Evolutionary conservation across 2,329 filamentous ascomycete genomes (phyloP), one percentile per base, ranked within the genome.

Genomic region (Fusarium nodosum): DNA sequence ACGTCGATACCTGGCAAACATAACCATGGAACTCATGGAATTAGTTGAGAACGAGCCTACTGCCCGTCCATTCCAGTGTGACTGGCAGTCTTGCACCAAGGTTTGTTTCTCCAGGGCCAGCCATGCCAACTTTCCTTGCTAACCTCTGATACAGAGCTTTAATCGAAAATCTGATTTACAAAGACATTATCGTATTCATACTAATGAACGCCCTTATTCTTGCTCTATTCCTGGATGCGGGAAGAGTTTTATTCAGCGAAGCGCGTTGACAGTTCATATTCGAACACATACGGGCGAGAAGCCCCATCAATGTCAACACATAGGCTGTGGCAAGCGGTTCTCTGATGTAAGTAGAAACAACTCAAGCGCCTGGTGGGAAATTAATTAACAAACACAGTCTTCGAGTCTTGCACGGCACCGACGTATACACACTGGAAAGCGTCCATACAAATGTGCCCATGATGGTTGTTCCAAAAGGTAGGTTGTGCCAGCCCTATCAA

Each of bases 211-310:
- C 22, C 90, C 90, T 12, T 91, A 91, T 76, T 83, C 84, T 31
- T 92, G 89, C 79, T 82, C 81, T 57, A 86, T 83, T 11, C 83
- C 83, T 11, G 87, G 85, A 8, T 92, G 90, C 74, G 87, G 87
- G 45, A 91, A 92, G 80, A 89, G 87, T 77, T 92, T 92, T 77
- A 91, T 91, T 68, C 90, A 92, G 74, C 83, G 89, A 64, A 91
- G 89, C 77, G 90, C 90, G 39, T 79, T 92, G 70, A 91, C 89
- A 4, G 90, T 92, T 41, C 90, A 92, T 76, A 90, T 89, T 59
- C 86, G 90, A 68, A 91, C 89, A 15, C 90, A 91, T 68, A 91
- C 89, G 1, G 89, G 89, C 59, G 90, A 92, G 80, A 92, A 92
- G 78, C 90, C 90, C 61, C 89, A 92, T 71, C 85, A 88, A 72